Conservation (phyloP, 1,139 yeast species). For the Candida sp. region DNA sequence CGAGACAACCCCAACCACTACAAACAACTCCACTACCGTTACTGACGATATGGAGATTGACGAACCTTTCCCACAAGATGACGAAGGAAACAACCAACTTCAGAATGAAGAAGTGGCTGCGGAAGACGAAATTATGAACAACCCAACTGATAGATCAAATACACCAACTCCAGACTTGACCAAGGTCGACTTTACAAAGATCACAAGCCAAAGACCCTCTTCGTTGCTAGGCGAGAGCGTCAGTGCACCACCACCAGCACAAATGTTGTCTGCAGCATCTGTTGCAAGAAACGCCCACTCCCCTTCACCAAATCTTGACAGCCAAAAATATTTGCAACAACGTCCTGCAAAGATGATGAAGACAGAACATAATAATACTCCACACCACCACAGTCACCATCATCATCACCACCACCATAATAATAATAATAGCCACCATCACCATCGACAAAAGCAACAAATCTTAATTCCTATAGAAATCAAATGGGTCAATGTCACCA, state of each 20-base stretch:
- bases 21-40: constrained; percentile 4
- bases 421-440: background rate
- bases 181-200: constrained; percentile 43
- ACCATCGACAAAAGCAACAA: constrained; percentile 6
- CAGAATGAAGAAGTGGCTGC: constrained; percentile 1
- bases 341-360: constrained; percentile 2
- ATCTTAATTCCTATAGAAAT: constrained; percentile 44
- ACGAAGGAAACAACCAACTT: constrained; percentile 1
- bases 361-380: background rate
- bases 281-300: constrained; percentile 15
- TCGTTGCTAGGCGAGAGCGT: background rate
- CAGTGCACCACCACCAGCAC: constrained; percentile 14
- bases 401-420: constrained; percentile 8
- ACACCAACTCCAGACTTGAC: constrained; percentile 38
- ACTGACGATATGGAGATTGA: constrained; percentile 28
- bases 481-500: constrained; percentile 48
- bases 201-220: constrained; percentile 13
- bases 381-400: background rate
- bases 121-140: constrained; percentile 1
- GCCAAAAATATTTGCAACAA: constrained; percentile 6
- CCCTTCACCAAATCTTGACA: constrained; percentile 14
- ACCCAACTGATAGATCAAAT: constrained; percentile 1
- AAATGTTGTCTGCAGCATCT: constrained; percentile 16
- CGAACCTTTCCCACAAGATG: constrained; percentile 12
- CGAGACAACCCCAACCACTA: background rate